phyloP scores from a whole-genome alignment of 2,329 filamentous ascomycete species.

The Claviceps africana region DNA sequence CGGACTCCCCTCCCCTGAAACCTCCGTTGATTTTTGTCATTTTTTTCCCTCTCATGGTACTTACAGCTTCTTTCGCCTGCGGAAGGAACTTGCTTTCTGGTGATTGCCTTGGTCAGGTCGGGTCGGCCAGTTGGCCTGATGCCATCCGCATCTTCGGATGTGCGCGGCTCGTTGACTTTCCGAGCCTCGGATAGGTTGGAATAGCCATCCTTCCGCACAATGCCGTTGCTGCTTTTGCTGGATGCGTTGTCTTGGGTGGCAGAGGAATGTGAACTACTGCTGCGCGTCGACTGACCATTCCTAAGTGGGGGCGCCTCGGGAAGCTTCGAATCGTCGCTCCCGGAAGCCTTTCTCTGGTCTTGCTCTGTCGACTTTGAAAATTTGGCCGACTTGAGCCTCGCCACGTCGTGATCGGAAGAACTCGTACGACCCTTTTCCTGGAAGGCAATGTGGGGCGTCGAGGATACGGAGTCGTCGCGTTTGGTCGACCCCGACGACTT shows the following conservation, averaged over 20 bases:
- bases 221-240: slow-evolving; percentile 21
- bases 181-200: slow-evolving; percentile 14
- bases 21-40: no score
- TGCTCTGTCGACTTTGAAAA: slow-evolving; percentile 26
- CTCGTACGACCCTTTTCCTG: slow-evolving; percentile 60
- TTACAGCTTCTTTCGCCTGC: slow-evolving; percentile 27
- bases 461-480: slow-evolving; percentile 34
- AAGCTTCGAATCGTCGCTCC: slow-evolving; percentile 50
- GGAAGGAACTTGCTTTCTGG: slow-evolving; percentile 50
- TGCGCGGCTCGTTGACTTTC: slow-evolving; percentile 31
- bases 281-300: slow-evolving; percentile 28
- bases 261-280: slow-evolving; percentile 28
- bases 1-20: not conserved
- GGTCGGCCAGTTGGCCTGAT: slow-evolving; percentile 26
- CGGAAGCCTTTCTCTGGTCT: slow-evolving; percentile 15
- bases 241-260: slow-evolving; percentile 22
- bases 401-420: slow-evolving; percentile 45
- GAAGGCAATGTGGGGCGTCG: slow-evolving; percentile 82
- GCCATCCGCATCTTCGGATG: slow-evolving; percentile 44
- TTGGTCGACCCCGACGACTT: slow-evolving; percentile 30
- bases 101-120: slow-evolving; percentile 34
- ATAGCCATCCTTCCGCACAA: slow-evolving; percentile 13
- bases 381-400: slow-evolving; percentile 36
- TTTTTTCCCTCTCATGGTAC: slow-evolving; percentile 7
- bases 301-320: slow-evolving; percentile 66